phyloP scores from a whole-genome alignment of 192 early-diverging fungal species.

The Coemansia sp. region DNA sequence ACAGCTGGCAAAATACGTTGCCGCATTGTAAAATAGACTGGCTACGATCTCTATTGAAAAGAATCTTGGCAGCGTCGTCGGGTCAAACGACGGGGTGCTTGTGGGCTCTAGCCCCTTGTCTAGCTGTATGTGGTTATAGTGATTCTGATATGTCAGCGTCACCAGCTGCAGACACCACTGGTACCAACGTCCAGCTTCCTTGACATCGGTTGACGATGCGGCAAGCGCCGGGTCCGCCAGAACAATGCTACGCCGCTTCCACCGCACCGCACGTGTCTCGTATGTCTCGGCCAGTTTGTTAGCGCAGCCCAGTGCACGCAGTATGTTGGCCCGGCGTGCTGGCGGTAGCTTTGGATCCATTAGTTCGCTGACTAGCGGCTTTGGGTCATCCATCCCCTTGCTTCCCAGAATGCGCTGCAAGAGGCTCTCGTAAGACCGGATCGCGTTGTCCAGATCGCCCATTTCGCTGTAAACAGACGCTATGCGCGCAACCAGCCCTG shows the following conservation, averaged over 20 bases:
- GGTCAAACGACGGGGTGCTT: slow-evolving; percentile 46
- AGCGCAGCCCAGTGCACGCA: slow-evolving; percentile 47
- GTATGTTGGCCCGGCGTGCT: slow-evolving; percentile 24
- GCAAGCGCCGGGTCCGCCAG: slow-evolving; percentile 24
- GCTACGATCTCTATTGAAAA: slow-evolving; percentile 45
- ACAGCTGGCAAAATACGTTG: slow-evolving; percentile 37
- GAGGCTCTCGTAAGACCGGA: slow-evolving; percentile 35
- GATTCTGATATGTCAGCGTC: slow-evolving; percentile 51
- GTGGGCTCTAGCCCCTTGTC: slow-evolving; percentile 20
- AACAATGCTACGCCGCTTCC: slow-evolving; percentile 42
- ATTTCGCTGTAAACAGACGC: slow-evolving; percentile 41
- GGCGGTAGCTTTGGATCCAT: slow-evolving; percentile 23
- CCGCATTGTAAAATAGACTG: slow-evolving; percentile 54
- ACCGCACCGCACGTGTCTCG: slow-evolving; percentile 36
- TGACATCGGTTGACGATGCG: slow-evolving; percentile 21
- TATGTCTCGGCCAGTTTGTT: slow-evolving; percentile 52
- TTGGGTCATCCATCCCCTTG: slow-evolving; percentile 34
- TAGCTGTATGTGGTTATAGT: slow-evolving; percentile 41
- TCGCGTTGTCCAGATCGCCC: slow-evolving; percentile 45
- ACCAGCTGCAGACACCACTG: slow-evolving; percentile 55
- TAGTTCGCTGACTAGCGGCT: slow-evolving; percentile 28
- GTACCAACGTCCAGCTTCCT: slow-evolving; percentile 50
- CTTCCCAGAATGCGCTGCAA: slow-evolving; percentile 46
- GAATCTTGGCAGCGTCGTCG: slow-evolving; percentile 37
- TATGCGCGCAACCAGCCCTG: slow-evolving; percentile 44